phyloP scores from a whole-genome alignment of 2,329 filamentous ascomycete species.

The Ophiocordyceps camponoti-saundersi region DNA sequence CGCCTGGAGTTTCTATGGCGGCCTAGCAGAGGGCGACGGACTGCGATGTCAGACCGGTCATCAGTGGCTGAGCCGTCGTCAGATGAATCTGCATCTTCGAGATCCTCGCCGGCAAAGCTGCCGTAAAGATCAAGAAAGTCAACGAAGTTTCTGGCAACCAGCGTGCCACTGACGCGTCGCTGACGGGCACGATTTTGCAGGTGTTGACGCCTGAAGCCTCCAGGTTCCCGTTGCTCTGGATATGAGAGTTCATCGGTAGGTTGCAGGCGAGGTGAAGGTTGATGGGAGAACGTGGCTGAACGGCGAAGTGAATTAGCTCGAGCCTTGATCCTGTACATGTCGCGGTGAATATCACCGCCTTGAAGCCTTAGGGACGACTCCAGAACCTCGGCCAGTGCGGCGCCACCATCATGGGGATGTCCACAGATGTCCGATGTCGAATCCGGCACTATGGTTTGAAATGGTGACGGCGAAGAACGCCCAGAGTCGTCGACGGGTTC shows the following conservation, averaged over 20 bases:
- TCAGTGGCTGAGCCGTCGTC: constrained; percentile 41
- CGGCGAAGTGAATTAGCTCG: constrained; percentile 33
- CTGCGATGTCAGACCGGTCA: constrained; percentile 23
- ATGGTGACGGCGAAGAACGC: constrained; percentile 1
- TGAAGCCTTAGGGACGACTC: constrained; percentile 53
- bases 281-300: constrained; percentile 50
- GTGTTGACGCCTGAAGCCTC: constrained; percentile 29
- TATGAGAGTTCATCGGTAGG: constrained; percentile 14
- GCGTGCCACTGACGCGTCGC: constrained; percentile 15
- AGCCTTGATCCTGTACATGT: constrained; percentile 58
- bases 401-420: constrained; percentile 2
- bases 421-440: constrained; percentile 5
- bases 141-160: constrained; percentile 52
- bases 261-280: constrained; percentile 16
- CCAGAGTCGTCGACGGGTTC: neutral
- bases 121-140: constrained; percentile 64
- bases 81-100: constrained; percentile 27
- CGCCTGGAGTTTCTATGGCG: constrained; percentile 31
- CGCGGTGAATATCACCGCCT: constrained; percentile 63
- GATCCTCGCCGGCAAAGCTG: constrained; percentile 59
- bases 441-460: constrained; percentile 1
- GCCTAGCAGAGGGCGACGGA: constrained; percentile 37
- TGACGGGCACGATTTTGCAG: constrained; percentile 20
- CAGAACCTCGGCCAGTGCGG: constrained; percentile 20
- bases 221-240: constrained; percentile 24